Evolutionary conservation across 73 alveolate genomes (phyloP).

Genomic region (Durusdinium trenchii): DNA sequence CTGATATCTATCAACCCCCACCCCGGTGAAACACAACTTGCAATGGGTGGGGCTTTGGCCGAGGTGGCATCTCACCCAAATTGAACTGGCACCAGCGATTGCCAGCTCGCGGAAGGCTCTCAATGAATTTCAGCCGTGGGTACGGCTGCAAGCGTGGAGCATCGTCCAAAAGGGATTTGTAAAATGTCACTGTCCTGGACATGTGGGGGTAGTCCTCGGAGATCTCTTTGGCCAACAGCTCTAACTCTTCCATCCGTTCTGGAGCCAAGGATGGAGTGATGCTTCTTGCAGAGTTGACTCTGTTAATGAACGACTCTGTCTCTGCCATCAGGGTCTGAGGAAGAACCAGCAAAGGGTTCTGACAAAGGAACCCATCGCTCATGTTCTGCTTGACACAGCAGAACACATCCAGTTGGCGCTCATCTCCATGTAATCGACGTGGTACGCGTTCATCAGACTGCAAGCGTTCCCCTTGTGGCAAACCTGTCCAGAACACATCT

Average conservation of each 20-base stretch:
- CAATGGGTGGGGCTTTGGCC: slow-evolving; percentile 24
- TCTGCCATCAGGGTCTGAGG: neutral
- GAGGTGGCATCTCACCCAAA: neutral
- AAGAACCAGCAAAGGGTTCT: neutral
- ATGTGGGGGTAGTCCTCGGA: slow-evolving; percentile 10
- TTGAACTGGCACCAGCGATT: neutral
- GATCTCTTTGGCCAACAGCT: neutral
- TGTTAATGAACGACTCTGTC: neutral
- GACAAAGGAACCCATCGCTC: neutral
- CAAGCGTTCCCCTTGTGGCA: neutral
- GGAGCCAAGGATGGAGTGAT: neutral
- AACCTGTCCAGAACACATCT: neutral
- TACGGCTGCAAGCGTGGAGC: neutral
- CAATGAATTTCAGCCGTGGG: neutral
- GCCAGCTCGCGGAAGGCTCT: neutral
- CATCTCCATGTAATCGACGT: neutral
- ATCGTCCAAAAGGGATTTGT: neutral
- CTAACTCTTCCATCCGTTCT: neutral
- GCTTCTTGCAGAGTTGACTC: neutral
- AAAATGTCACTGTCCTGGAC: neutral
- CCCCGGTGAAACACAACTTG: neutral
- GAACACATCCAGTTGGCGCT: neutral
- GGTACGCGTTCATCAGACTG: neutral
- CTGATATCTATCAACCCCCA: neutral
- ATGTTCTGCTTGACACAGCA: neutral